These are phyloP conservation scores for Suillus bovinus DNA, from an alignment of 768 basidiomycete genomes.

Conservation along the genomic window DNA sequence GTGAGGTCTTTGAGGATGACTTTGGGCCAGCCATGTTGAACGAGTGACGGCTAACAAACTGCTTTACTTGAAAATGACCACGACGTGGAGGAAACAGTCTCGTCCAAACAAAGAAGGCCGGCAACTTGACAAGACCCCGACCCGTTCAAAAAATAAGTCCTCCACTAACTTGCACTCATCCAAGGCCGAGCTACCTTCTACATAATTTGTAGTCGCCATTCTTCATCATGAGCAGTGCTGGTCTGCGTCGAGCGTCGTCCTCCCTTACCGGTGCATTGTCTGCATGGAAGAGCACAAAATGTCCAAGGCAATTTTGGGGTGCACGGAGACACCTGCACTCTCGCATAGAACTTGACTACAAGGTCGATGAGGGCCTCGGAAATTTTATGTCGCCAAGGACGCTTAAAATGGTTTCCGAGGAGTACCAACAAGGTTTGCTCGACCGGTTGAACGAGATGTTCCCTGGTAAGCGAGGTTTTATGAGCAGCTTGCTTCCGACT, in stretches of 20 bases:
- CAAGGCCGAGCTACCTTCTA: slow-evolving; percentile 5
- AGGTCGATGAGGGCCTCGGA: slow-evolving; percentile 70
- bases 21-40: slow-evolving; percentile 40
- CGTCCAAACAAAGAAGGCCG: slow-evolving; percentile 14
- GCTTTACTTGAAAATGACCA: slow-evolving; percentile 5
- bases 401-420: slow-evolving; percentile 68
- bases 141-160: slow-evolving; percentile 14
- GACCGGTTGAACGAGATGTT: slow-evolving; percentile 75
- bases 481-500: background rate
- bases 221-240: slow-evolving; percentile 23
- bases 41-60: slow-evolving; percentile 10
- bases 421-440: slow-evolving; percentile 86
- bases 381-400: slow-evolving; percentile 77
- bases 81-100: slow-evolving; percentile 25
- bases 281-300: slow-evolving; percentile 16
- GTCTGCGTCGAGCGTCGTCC: slow-evolving; percentile 24
- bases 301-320: slow-evolving; percentile 18
- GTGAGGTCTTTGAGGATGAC: slow-evolving; percentile 21
- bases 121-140: slow-evolving; percentile 20
- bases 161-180: slow-evolving; percentile 1
- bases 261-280: slow-evolving; percentile 19
- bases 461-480: slow-evolving; percentile 49
- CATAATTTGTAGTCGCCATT: background rate
- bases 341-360: slow-evolving; percentile 60
- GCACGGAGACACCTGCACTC: slow-evolving; percentile 46